Conservation (phyloP, 768 basidiomycete species). For the Termitomyces sp. region DNA sequence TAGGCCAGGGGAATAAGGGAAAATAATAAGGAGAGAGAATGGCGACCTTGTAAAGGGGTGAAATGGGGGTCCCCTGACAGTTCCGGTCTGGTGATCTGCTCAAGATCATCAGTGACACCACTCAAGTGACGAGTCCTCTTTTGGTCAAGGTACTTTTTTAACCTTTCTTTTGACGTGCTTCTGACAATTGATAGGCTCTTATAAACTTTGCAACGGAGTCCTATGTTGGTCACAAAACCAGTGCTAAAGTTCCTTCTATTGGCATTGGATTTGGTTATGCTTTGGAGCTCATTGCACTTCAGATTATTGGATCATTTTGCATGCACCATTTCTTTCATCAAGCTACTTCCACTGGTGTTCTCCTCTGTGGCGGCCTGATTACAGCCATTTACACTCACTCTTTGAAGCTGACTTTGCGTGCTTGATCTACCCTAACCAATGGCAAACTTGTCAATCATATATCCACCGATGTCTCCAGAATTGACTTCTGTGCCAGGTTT, state of each 20-base stretch:
- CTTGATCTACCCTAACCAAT: conserved; percentile 78
- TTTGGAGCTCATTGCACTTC: conserved; percentile 67
- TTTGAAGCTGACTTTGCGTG: conserved; percentile 72
- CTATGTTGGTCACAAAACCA: conserved; percentile 45
- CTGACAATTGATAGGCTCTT: conserved; percentile 45
- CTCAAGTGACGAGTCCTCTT: conserved; percentile 73
- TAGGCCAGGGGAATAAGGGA: too few species aligned
- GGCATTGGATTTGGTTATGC: conserved; percentile 72
- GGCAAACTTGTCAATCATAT: conserved; percentile 94
- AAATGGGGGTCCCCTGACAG: too few species aligned
- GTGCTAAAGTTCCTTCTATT: conserved; percentile 36
- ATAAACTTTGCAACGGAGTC: conserved; percentile 69
- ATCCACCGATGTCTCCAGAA: conserved; percentile 86
- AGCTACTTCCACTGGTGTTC: conserved; percentile 69
- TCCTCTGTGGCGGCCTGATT: conserved; percentile 82
- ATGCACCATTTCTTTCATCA: conserved; percentile 87
- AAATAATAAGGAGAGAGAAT: too few species aligned
- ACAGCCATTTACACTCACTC: conserved; percentile 82
- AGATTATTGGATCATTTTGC: conserved; percentile 63
- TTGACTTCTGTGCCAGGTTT: conserved; percentile 83
- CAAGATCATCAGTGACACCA: conserved; percentile 64
- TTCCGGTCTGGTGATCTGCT: conserved; percentile 72
- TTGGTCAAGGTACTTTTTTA: conserved; percentile 65
- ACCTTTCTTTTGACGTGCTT: background rate
- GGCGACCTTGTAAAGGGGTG: too few species aligned